Evolutionary conservation across 441 rosid species (phyloP).

Genomic region (Pelargonium cotyledonis): DNA sequence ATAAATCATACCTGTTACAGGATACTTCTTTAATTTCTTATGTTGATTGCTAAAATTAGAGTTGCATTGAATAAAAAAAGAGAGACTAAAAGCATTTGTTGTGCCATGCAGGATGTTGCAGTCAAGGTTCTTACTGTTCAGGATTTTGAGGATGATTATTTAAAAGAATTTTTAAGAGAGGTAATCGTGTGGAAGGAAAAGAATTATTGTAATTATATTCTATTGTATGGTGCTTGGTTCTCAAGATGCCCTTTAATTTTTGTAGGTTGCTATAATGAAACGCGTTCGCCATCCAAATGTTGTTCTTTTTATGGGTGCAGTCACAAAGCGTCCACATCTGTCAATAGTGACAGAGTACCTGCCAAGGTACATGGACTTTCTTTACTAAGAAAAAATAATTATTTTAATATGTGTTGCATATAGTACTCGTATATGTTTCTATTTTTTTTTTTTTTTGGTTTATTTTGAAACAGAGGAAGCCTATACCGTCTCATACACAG

Average conservation of each 20-base stretch:
- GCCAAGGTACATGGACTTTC: slow-evolving; percentile 51
- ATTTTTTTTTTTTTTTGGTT: slow-evolving; percentile 17
- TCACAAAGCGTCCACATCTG: slow-evolving; percentile 73
- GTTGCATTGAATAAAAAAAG: neutral
- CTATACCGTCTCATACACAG: slow-evolving; percentile 79
- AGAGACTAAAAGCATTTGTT: too few relatives aligned
- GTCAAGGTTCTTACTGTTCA: slow-evolving; percentile 79
- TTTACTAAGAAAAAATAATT: neutral
- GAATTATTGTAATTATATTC: neutral
- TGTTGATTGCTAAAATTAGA: neutral
- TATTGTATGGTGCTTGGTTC: neutral
- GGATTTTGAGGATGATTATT: slow-evolving; percentile 80
- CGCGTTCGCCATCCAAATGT: slow-evolving; percentile 95
- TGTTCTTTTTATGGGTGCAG: slow-evolving; percentile 98
- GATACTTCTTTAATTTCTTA: neutral
- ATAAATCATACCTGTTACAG: neutral
- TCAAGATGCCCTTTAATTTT: neutral
- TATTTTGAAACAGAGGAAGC: slow-evolving; percentile 90
- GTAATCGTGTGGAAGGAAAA: slow-evolving; percentile 23
- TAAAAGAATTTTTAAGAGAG: slow-evolving; percentile 90
- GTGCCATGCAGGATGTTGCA: slow-evolving; percentile 71
- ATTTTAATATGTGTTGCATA: neutral
- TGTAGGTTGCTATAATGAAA: slow-evolving; percentile 94
- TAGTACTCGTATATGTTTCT: neutral
- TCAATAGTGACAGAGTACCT: slow-evolving; percentile 93